phyloP scores from a whole-genome alignment of 495 filamentous ascomycete species.

The Schizothecium vesticola region DNA sequence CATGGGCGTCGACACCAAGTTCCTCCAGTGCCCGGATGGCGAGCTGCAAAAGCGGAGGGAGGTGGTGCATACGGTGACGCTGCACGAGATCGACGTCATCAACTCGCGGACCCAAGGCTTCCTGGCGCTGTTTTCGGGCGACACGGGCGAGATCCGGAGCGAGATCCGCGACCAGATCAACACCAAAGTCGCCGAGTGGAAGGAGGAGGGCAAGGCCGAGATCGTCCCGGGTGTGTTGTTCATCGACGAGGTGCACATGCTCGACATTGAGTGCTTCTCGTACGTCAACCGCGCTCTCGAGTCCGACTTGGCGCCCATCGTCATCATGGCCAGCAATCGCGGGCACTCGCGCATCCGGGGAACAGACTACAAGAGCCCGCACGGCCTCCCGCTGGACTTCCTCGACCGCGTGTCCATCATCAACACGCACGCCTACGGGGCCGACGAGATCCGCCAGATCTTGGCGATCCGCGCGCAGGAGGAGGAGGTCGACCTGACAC shows the following conservation, averaged over 20 bases:
- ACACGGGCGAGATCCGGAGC: constrained; percentile 95
- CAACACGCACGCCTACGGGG: constrained; percentile 82
- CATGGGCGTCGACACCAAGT: constrained; percentile 98
- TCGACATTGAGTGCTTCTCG: constrained; percentile 97
- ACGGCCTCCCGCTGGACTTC: constrained; percentile 93
- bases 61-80: constrained; percentile 89
- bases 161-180: constrained; percentile 99
- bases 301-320: constrained; percentile 87
- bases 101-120: constrained; percentile 97
- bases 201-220: constrained; percentile 96
- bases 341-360: constrained; percentile 89
- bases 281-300: constrained; percentile 97
- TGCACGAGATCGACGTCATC: constrained; percentile 99
- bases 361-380: constrained; percentile 84
- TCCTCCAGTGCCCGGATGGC: constrained; percentile 96
- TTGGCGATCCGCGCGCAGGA: constrained; percentile 86
- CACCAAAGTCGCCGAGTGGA: constrained; percentile 96
- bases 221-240: constrained; percentile 97
- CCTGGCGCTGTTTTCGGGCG: constrained; percentile 90
- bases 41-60: constrained; percentile 97
- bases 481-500: constrained; percentile 85
- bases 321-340: constrained; percentile 99
- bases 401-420: constrained; percentile 95
- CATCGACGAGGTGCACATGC: constrained; percentile 99
- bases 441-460: constrained; percentile 85